These are phyloP conservation scores for Geranium brycei DNA, from an alignment of 345 rosid genomes.

Conservation along the genomic window DNA sequence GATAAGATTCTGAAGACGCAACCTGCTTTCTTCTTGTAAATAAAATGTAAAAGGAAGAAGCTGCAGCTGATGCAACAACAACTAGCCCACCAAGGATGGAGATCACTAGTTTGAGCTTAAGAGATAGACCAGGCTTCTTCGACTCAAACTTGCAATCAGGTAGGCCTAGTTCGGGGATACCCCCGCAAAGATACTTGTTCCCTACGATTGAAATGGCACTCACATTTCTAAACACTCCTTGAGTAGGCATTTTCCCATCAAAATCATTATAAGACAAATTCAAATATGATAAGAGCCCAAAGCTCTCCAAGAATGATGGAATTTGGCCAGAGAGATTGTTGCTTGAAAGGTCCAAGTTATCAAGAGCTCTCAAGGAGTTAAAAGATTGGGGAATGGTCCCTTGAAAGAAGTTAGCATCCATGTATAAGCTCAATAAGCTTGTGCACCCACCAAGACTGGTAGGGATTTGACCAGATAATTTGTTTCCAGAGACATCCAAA, in stretches of 20 bases:
- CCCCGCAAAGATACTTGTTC: background rate
- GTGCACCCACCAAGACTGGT: slow-evolving; percentile 6
- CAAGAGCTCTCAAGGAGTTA: background rate
- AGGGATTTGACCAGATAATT: slow-evolving; percentile 10
- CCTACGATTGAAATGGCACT: background rate
- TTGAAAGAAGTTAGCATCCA: slow-evolving; percentile 4
- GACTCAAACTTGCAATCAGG: background rate
- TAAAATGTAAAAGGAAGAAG: too few species aligned
- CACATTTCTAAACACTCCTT: background rate
- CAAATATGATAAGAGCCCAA: background rate
- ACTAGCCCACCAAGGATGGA: background rate
- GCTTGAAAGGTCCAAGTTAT: background rate
- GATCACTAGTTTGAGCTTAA: background rate
- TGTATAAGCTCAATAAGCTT: background rate
- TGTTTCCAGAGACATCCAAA: slow-evolving; percentile 3
- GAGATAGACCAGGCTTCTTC: too few species aligned
- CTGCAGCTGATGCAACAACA: background rate
- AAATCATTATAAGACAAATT: background rate
- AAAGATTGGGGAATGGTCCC: background rate
- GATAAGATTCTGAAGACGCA: background rate
- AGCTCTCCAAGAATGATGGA: background rate
- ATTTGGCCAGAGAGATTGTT: background rate
- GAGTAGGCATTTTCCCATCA: background rate
- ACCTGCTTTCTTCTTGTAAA: too few species aligned
- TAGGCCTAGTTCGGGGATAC: background rate